Evolutionary conservation across 495 filamentous ascomycete species (phyloP), one percentile per base, ranked within the genome.

Genomic region (Staphylotrichum longicolle): DNA sequence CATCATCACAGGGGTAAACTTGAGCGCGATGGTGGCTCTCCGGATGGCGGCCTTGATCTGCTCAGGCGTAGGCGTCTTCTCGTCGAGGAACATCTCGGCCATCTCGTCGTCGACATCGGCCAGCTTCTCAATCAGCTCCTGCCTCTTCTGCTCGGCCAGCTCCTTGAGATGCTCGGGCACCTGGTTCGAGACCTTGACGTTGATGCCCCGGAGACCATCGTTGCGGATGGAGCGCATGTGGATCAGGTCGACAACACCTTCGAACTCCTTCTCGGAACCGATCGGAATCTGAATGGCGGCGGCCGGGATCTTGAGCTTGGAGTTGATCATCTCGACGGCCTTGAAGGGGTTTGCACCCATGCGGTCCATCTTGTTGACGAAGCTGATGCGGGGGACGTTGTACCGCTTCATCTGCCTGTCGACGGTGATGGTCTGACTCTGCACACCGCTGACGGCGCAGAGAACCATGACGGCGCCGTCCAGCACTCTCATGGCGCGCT

Each of bases 351-450:
- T 98, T 59, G 95, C 91, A 52, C 95, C 95, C 87, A 96, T 96
- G 60, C 95, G 91, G 70, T 99, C 95, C 95, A 99, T 99, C 83
- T 99, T 99, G 80, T 99, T 99, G 66, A 99, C 82, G 72, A 99
- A 99, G 58, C 88, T 93, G 67, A 99, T 89, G 63, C 95, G 82
- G 40, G 95, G 95, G 54, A 99, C 86, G 70, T 97, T 96, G 79
- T 99, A 99, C 54, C 95, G 85, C 78, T 89, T 88, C 95, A 99
- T 99, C 80, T 99, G 95, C 62, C 95, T 81, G 74, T 99, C 93
- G 54, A 99, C 95, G 1, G 95, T 99, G 64, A 97, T 96, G 5
- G 95, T 99, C 77, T 99, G 95, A 67, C 86, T 90, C 80, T 99
- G 95, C 4, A 99, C 95, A 71, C 95, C 95, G 58, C 90, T 94